Base-by-base conservation (phyloP, 208 protist genomes). In the Trypanosoma theileri region DNA sequence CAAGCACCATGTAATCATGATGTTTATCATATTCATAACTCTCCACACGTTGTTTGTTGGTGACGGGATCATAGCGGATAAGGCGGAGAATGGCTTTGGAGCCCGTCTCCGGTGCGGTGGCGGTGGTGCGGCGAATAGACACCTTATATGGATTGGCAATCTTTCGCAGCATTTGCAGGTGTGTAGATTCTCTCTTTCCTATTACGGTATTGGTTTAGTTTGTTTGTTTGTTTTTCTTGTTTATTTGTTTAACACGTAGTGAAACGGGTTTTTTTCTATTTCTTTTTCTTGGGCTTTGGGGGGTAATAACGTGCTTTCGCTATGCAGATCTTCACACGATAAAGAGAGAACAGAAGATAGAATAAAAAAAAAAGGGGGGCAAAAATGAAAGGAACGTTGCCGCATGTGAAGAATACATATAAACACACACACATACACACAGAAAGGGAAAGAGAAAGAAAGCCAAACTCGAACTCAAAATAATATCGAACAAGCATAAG, bases 1-100 rank as follows among this genome's bases (percentile, higher is more conserved):
- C 90, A 13, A 97, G 75, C 51, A 97, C 91, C 92, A 97, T 97
- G 85, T 94, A 96, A 66, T 93, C 87, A 70, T 95, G 88, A 63
- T 91, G 84, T 71, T 92, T 95, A 66, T 91, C 86, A 70, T 95
- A 96, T 76, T 94, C 88, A 69, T 91, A 96, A 66, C 81, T 95
- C 75, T 96, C 92, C 63, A 96, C 79, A 19, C 89, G 87, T 22
- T 88, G 79, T 44, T 67, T 79, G 84, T 95, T 94, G 61, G 79
- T 93, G 52, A 84, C 80, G 6, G 92, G 92, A 67, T 96, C 92
- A 67, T 87, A 96, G 75, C 92, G 89, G 40, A 91, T 77, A 42
- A 96, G 73, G 72, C 94, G 92, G 7, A 96, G 75, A 22, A 94
- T 77, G 0, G 88, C 91, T 67, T 93, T 91, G 40, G 72, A 41